Evolutionary conservation across 225 moss, liverwort and hornwort species (phyloP).

Genomic region (Polytrichum formosum): DNA sequence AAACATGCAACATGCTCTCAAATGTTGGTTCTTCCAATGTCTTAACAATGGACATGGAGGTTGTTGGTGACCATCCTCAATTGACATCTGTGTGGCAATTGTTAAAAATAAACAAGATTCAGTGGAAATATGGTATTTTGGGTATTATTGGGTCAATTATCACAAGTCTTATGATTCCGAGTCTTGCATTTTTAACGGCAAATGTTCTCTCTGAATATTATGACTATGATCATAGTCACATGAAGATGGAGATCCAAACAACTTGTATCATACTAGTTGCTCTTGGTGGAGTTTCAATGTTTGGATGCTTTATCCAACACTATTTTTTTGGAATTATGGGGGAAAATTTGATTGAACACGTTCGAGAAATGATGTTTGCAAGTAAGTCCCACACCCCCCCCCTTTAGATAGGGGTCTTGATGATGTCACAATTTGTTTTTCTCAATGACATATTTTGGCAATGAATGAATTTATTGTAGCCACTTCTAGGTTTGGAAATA

Average conservation of each 20-base stretch:
- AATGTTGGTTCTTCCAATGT: too few relatives aligned
- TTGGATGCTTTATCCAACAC: slow-evolving; percentile 7
- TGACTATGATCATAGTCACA: background rate
- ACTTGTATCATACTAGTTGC: background rate
- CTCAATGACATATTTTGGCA: too few relatives aligned
- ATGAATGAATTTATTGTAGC: too few relatives aligned
- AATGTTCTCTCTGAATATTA: slow-evolving; percentile 2
- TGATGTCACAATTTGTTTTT: too few relatives aligned
- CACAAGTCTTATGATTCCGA: slow-evolving; percentile 28
- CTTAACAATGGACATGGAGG: background rate
- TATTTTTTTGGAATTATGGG: slow-evolving; percentile 21
- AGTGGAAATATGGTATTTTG: slow-evolving; percentile 33
- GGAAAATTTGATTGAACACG: slow-evolving; percentile 5
- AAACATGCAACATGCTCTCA: too few relatives aligned
- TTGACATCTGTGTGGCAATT: slow-evolving; percentile 38
- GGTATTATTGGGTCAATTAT: slow-evolving; percentile 30
- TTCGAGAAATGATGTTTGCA: slow-evolving; percentile 17
- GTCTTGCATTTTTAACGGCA: background rate
- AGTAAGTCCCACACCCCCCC: background rate
- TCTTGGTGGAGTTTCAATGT: background rate
- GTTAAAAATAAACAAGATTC: slow-evolving; percentile 34
- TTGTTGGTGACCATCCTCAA: background rate
- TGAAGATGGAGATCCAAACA: slow-evolving; percentile 9
- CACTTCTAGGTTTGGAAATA: too few relatives aligned
- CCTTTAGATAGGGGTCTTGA: background rate